Conservation (phyloP, 805 yeast genomes). For the Millerozyma acaciae region DNA sequence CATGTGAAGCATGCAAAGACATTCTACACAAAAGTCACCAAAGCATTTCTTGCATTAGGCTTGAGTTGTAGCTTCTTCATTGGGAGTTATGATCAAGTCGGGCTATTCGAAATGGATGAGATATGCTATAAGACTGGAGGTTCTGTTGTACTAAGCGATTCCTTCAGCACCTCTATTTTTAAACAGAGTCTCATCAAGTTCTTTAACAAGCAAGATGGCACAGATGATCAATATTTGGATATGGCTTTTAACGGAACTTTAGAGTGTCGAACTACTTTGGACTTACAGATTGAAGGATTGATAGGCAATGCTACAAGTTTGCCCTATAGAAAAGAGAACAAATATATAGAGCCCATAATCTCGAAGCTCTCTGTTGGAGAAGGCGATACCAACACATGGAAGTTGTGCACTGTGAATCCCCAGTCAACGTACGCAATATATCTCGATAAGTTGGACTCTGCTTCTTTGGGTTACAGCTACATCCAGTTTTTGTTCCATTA, state of each 20-base stretch:
- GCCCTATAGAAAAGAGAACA: conserved; percentile 22
- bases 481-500: conserved; percentile 58
- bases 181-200: conserved; percentile 59
- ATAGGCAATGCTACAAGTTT: conserved; percentile 61
- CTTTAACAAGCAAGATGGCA: conserved; percentile 34
- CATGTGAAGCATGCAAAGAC: conserved; percentile 35
- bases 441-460: conserved; percentile 47
- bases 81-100: conserved; percentile 69
- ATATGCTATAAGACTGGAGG: conserved; percentile 61
- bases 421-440: conserved; percentile 58
- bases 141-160: conserved; percentile 56
- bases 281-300: conserved; percentile 53
- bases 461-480: conserved; percentile 23
- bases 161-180: conserved; percentile 64
- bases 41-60: conserved; percentile 45
- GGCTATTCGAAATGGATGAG: conserved; percentile 62
- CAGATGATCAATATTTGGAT: conserved; percentile 33
- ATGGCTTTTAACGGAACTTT: conserved; percentile 60
- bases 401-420: conserved; percentile 50
- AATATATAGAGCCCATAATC: conserved; percentile 19
- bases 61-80: conserved; percentile 55
- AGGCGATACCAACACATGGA: conserved; percentile 57
- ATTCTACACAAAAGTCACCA: conserved; percentile 50
- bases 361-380: conserved; percentile 42
- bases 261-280: conserved; percentile 50